Base-by-base conservation (phyloP, 805 yeast genomes). In the Groenewaldozyma tartarivorans region DNA sequence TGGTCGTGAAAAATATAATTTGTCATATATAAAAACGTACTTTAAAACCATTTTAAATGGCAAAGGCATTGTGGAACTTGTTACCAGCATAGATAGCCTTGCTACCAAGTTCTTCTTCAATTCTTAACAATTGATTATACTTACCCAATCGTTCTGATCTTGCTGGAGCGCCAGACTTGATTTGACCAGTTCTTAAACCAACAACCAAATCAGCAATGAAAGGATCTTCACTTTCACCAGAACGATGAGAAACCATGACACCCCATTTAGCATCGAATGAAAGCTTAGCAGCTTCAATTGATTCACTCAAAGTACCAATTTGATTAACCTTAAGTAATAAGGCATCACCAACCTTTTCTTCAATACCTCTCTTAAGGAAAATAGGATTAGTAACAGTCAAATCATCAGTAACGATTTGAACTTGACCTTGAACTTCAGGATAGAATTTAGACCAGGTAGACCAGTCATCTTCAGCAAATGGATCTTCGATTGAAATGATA, bases 111-210 rank as follows among this genome's bases (percentile, higher is more conserved):
- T 84, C 94, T 76, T 90, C 95, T 79, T 92, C 97, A 62, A 90
- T 90, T 75, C 97, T 85, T 69, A 90, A 79, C 69, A 90, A 80
- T 79, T 90, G 96, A 88, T 90, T 90, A 69, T 82, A 80, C 77
- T 90, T 90, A 68, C 97, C 97, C 71, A 92, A 81, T 81, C 98
- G 90, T 78, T 90, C 98, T 56, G 96, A 85, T 77, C 98, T 88
- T 58, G 96, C 95, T 66, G 97, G 97, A 66, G 98, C 97, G 81
- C 98, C 98, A 57, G 96, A 85, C 88, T 90, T 90, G 72, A 90
- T 84, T 78, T 90, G 97, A 68, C 96, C 98, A 55, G 94, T 61
- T 81, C 96, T 86, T 69, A 90, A 78, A 77, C 97, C 97, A 60
- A 92, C 98, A 61, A 86, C 75, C 66, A 90, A 78, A 72, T 90